phyloP scores from a whole-genome alignment of 306 rosid species.

The Parietaria judaica region DNA sequence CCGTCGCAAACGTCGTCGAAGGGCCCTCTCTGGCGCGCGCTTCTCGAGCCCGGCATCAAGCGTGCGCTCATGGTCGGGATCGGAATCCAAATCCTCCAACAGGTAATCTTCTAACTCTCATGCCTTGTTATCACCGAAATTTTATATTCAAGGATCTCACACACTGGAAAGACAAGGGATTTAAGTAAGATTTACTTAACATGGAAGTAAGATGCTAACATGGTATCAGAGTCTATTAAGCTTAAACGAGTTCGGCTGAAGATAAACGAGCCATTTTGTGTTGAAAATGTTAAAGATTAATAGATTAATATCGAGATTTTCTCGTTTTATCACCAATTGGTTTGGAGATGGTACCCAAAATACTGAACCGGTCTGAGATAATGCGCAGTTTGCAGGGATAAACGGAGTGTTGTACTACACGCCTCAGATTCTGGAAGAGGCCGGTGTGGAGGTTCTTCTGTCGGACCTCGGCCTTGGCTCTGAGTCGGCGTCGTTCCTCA shows the following conservation, averaged over 20 bases:
- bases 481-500: constrained; percentile 32
- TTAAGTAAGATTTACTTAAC: too few relatives aligned
- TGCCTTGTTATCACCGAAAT: background rate
- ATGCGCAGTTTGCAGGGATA: constrained; percentile 35
- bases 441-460: constrained; percentile 35
- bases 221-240: too few relatives aligned
- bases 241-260: too few relatives aligned
- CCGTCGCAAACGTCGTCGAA: constrained; percentile 22
- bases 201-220: too few relatives aligned
- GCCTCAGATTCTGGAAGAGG: constrained; percentile 38
- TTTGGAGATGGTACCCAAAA: too few relatives aligned
- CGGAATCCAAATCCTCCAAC: constrained; percentile 33
- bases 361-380: too few relatives aligned
- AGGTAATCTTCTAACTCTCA: constrained; percentile 9
- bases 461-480: constrained; percentile 28
- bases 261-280: too few relatives aligned
- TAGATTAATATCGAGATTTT: too few relatives aligned
- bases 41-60: constrained; percentile 35
- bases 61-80: constrained; percentile 34
- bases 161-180: too few relatives aligned
- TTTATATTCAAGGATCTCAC: too few relatives aligned
- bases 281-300: too few relatives aligned
- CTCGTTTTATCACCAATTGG: too few relatives aligned
- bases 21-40: constrained; percentile 26
- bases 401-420: constrained; percentile 39